Base-by-base conservation (phyloP, 257 asterid species). In the Coffea canephora region DNA sequence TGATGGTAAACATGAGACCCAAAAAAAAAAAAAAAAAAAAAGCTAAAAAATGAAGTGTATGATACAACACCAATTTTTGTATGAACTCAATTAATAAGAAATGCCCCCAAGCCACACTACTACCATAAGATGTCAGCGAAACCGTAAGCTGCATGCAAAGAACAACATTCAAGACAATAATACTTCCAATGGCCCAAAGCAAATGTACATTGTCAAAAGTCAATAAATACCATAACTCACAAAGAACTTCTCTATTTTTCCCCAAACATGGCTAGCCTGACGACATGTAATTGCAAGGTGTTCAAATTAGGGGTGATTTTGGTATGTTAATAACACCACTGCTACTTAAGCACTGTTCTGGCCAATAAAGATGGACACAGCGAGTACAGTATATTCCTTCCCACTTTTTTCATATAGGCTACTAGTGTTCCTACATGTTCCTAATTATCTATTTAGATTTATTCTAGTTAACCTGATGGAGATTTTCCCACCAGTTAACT, bases 1-100 rank as follows among this genome's bases (percentile, higher is more conserved):
- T 75, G 31, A 75, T 74, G 74, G 69, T 82, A 75, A 57, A 66
- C 45, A 79, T 67, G 59, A 75, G 45, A 71, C 34, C 34, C 73
- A 39, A 25, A 21, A 15, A 54, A 27, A 75, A 39, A 25, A 21
- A 15, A 54, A 27, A 54, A 39, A 39, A 39, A 39, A 39, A 39
- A 39, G 5, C 43, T 39, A 39, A 39, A 39, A 39, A 39, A 4
- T 18, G 25, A 8, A 16, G 27, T 19, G 27, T 45, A 59, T 13
- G 46, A 39, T 4, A 4, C 16, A 48, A 71, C 69, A 39, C 12
- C 46, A n/a, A 25, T 55, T 79, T 79, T 43, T 61, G 8, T 25
- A 25, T 18, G 59, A 73, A 64, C 15, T 67, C 11, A 19, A 21
- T 15, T 46, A 49, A 39, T 66, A 76, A 43, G 31, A 34, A 55